Percentiles rank a stretch among this genome's conserved stretches.
phyloP scores from a whole-genome alignment of 768 basidiomycete species.

The Psilocybe subaeruginosa region DNA sequence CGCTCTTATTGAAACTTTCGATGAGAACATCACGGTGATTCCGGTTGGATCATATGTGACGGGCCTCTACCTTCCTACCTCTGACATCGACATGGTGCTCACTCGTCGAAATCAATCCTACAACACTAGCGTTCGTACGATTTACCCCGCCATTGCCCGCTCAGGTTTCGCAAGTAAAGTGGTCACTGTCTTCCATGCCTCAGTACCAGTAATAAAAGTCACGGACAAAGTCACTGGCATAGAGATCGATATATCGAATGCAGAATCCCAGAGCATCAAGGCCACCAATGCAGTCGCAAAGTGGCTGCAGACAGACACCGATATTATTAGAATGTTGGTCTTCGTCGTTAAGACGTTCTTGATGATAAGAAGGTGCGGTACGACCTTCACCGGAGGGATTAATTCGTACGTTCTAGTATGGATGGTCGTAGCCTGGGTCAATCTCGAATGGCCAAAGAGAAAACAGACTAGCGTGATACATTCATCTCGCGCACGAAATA shows the following conservation, averaged over 20 bases:
- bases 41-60: conserved; percentile 28
- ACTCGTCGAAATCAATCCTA: background rate
- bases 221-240: conserved; percentile 27
- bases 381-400: conserved; percentile 29
- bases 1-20: conserved; percentile 17
- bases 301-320: conserved; percentile 21
- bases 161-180: conserved; percentile 25
- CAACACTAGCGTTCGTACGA: background rate
- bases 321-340: conserved; percentile 21
- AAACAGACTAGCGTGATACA: background rate
- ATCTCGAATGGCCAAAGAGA: conserved; percentile 25
- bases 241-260: conserved; percentile 25
- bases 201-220: conserved; percentile 26
- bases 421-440: conserved; percentile 32
- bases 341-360: conserved; percentile 29
- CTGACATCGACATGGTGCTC: conserved; percentile 31
- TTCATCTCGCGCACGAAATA: background rate
- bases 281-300: conserved; percentile 22
- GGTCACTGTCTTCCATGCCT: conserved; percentile 18
- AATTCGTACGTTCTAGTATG: conserved; percentile 30
- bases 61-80: conserved; percentile 27
- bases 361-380: conserved; percentile 25
- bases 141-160: conserved; percentile 1
- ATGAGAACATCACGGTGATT: conserved; percentile 13
- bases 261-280: conserved; percentile 19